Evolutionary conservation across 768 basidiomycete genomes (phyloP), one percentile per base, ranked within the genome.

Genomic region (Kwoniella bestiolae): DNA sequence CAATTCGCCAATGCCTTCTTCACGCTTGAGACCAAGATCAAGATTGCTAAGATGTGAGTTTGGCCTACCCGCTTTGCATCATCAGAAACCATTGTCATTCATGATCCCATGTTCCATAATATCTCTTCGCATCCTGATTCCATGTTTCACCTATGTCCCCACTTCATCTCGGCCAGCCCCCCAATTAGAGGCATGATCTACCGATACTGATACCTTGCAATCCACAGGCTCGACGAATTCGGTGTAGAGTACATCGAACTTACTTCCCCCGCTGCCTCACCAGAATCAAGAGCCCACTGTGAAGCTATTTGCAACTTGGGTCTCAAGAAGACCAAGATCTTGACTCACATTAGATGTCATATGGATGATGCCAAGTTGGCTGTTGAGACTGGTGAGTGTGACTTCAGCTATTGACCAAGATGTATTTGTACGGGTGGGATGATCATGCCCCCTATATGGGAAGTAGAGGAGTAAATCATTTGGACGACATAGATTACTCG

Each of bases 1-100:
- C 94, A 99, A 81, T 99, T 99, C 76, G 96, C 96, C 69, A 99
- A 98, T 79, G 95, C 96, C 59, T 99, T 99, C 86, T 99, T 98
- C 81, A 95, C 96, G 80, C 94, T 93, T 80, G 93, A 94, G 85
- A 98, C 94, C 83, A 99, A 99, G 87, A 96, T 97, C 80, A 94
- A 94, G 80, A 99, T 99, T 74, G 96, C 96, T 71, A 92, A 89
- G 84, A 94, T 94, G 79, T 79, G 63, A 71, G 79, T 72, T 5
- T 8, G 11, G 38, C 23, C 11, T 28, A 26, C 45, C 16, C n/a
- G 32, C 26, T 44, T 65, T 9, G 7, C 16, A 28, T 18, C 25
- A 26, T 50, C 47, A 18, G n/a, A 50, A 50, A n/a, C 8, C 16
- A 23, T 18, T n/a, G 7, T 26, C 28, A 18, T 28, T 53, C 26